Evolutionary conservation across 2,329 filamentous ascomycete species (phyloP).

Genomic region (Myriangium duriaei): DNA sequence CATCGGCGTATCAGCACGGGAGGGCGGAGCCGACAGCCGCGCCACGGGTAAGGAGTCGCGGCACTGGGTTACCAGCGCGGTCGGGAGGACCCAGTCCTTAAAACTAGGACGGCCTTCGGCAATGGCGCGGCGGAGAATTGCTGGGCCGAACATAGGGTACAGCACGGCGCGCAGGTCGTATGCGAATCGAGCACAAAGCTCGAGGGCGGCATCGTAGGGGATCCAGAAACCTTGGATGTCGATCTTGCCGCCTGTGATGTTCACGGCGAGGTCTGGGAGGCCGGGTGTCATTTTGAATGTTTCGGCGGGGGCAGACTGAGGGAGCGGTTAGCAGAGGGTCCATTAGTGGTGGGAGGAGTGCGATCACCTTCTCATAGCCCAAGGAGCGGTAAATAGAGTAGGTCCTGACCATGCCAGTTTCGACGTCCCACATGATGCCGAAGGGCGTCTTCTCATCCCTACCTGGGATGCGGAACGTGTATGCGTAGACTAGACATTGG

Average conservation of each 20-base stretch:
- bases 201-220: constrained; percentile 74
- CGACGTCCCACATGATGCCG: constrained; percentile 93
- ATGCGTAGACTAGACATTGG: constrained; percentile 65
- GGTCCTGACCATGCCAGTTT: constrained; percentile 82
- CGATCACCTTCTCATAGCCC: constrained; percentile 68
- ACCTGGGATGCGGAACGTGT: constrained; percentile 61
- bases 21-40: too few relatives aligned
- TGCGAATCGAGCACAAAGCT: constrained; percentile 83
- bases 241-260: constrained; percentile 85
- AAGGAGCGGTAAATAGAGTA: constrained; percentile 90
- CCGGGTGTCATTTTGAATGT: constrained; percentile 59
- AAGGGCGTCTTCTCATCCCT: constrained; percentile 47
- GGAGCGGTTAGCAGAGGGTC: constrained; percentile 5
- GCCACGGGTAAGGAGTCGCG: too few relatives aligned
- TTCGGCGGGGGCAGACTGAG: constrained; percentile 78
- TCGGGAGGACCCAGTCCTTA: constrained; percentile 22
- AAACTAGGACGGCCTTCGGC: constrained; percentile 50
- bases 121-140: constrained; percentile 64
- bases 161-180: constrained; percentile 70
- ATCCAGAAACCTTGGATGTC: constrained; percentile 97
- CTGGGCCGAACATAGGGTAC: constrained; percentile 78
- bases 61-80: too few relatives aligned
- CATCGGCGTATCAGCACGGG: too few relatives aligned
- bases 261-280: constrained; percentile 78
- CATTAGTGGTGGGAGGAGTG: not conserved